Evolutionary conservation across 164 flowering plant species (phyloP).

Genomic region (Sextonia rubra): DNA sequence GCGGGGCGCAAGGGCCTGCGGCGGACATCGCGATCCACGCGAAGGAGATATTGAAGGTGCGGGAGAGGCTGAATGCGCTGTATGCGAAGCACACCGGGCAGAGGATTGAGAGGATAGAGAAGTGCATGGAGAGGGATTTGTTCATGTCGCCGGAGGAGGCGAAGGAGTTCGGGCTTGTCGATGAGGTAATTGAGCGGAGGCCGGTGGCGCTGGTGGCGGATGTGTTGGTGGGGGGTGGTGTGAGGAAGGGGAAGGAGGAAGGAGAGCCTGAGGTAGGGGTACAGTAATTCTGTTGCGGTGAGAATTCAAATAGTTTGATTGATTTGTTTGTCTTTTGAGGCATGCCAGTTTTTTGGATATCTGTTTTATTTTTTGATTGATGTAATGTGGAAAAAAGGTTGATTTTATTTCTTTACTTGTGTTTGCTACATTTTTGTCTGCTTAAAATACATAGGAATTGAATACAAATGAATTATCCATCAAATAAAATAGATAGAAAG

Average conservation of each 20-base stretch:
- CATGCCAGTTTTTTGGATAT: not conserved
- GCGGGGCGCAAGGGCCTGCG: slow-evolving; percentile 88
- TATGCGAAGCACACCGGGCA: slow-evolving; percentile 86
- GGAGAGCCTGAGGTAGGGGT: slow-evolving; percentile 26
- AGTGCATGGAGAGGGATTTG: slow-evolving; percentile 85
- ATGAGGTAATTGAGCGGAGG: slow-evolving; percentile 26
- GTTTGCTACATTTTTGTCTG: no score
- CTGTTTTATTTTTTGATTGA: not conserved
- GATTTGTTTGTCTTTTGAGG: not conserved
- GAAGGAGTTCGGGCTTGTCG: slow-evolving; percentile 18
- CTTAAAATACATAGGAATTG: no score
- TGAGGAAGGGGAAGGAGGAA: slow-evolving; percentile 32
- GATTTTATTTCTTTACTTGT: no score
- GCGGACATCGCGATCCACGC: slow-evolving; percentile 77
- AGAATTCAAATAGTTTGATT: not conserved
- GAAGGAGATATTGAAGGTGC: slow-evolving; percentile 69
- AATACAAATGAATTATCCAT: no score
- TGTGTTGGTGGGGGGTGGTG: slow-evolving; percentile 36
- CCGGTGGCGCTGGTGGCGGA: slow-evolving; percentile 78
- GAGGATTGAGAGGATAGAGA: slow-evolving; percentile 50
- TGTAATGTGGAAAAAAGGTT: not conserved
- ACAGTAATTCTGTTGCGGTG: slow-evolving; percentile 1
- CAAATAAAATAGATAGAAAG: no score
- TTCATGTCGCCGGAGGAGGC: slow-evolving; percentile 92
- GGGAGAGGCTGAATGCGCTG: slow-evolving; percentile 68